A percentile compares a stretch with the other conserved stretches of the same genome.
Conservation (phyloP, 345 rosid species). For the Adansonia digitata region DNA sequence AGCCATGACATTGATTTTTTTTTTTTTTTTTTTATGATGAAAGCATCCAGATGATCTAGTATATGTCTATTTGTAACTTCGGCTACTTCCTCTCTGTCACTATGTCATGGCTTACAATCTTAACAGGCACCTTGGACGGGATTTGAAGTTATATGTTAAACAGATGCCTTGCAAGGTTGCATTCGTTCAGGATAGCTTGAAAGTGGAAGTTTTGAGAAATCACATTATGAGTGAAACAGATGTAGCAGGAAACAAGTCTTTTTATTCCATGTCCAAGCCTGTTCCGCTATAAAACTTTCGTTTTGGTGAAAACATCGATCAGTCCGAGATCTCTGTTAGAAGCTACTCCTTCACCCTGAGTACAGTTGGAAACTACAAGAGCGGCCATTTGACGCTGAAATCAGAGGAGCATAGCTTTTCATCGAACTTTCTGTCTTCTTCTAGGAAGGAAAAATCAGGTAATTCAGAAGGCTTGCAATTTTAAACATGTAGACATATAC, state of each 20-base stretch:
- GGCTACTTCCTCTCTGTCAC: not conserved
- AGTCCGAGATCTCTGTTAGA: not conserved
- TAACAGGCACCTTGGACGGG: constrained; percentile 49
- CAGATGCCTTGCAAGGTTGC: constrained; percentile 53
- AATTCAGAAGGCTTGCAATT: not conserved
- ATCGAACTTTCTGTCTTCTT: not conserved
- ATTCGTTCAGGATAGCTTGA: constrained; percentile 36
- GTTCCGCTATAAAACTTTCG: constrained; percentile 24
- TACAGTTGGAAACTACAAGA: not conserved
- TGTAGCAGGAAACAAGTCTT: constrained; percentile 20
- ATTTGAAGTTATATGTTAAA: constrained; percentile 34
- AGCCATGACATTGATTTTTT: not conserved
- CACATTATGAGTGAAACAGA: constrained; percentile 18
- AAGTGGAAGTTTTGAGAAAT: constrained; percentile 29
- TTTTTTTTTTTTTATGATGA: not conserved
- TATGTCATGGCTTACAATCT: not conserved
- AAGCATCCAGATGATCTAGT: no score
- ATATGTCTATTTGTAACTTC: no score
- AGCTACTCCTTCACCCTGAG: not conserved
- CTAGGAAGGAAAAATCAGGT: constrained; percentile 5
- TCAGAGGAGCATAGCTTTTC: not conserved
- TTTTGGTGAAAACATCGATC: not conserved
- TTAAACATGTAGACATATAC: not conserved
- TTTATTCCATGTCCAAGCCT: constrained; percentile 35
- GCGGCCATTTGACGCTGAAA: not conserved